Evolutionary conservation across 78 protist genomes (phyloP).

Genomic region (Tieghemostelium lacteum): DNA sequence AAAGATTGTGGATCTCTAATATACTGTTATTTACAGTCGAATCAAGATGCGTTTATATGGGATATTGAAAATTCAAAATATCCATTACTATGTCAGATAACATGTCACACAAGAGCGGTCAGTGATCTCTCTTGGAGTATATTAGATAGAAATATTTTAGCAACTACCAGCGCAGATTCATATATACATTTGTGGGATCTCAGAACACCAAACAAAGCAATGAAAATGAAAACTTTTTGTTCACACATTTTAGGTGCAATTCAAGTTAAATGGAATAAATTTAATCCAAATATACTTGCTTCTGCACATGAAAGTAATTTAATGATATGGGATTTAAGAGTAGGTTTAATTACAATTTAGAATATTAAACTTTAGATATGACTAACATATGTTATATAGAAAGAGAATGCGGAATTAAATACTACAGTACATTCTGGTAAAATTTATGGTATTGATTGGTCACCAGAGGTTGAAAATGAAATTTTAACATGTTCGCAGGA

Average conservation of each 20-base stretch:
- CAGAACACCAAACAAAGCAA: slow-evolving; percentile 64
- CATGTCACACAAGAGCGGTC: slow-evolving; percentile 57
- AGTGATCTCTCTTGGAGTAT: slow-evolving; percentile 77
- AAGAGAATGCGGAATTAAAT: slow-evolving; percentile 53
- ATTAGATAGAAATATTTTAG: slow-evolving; percentile 66
- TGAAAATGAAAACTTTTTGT: slow-evolving; percentile 38
- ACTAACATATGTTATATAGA: background rate
- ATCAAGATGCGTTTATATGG: slow-evolving; percentile 58
- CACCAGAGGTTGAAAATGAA: slow-evolving; percentile 46
- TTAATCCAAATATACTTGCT: slow-evolving; percentile 61
- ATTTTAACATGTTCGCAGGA: slow-evolving; percentile 79
- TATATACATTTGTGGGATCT: slow-evolving; percentile 78
- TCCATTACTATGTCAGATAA: slow-evolving; percentile 56
- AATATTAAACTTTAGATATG: background rate
- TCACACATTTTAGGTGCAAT: slow-evolving; percentile 63
- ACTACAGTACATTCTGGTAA: slow-evolving; percentile 75
- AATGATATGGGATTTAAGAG: slow-evolving; percentile 82
- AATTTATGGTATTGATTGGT: slow-evolving; percentile 81
- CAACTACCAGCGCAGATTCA: slow-evolving; percentile 72
- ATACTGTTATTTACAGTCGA: slow-evolving; percentile 11
- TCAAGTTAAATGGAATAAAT: slow-evolving; percentile 80
- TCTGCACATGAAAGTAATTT: slow-evolving; percentile 80
- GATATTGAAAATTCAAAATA: slow-evolving; percentile 49
- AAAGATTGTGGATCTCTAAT: background rate
- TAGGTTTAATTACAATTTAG: background rate